Base-by-base conservation (phyloP, 495 filamentous ascomycete species). In the Aspergillus kassunensis region DNA sequence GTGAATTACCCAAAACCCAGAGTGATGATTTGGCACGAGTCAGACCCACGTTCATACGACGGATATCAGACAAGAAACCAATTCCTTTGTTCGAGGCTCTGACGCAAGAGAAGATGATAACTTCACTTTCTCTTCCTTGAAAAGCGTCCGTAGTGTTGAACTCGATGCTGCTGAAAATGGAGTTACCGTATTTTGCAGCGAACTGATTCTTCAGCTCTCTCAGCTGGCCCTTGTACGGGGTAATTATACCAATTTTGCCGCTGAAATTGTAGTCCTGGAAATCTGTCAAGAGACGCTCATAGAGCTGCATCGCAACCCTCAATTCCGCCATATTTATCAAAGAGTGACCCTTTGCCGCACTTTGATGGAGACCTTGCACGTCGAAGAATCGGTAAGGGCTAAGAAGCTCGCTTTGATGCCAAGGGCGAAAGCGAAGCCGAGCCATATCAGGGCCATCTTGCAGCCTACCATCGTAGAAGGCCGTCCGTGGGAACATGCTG, bases 101-200 rank as follows among this genome's bases (percentile, higher is more conserved):
- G 27, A 98, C 93, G 66, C 93, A 98, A 43, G 95, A 97, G 73
- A 98, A 98, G 51, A 98, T 97, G 62, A 98, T 97, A 54, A 98
- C 84, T 67, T 98, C 93, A 63, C 89, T 90, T 70, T 98, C 93
- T 42, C 93, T 83, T 56, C 93, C 93, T 63, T 98, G 93, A 69
- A 96, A 98, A 13, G 93, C 93, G 69, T 98, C 93, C 1, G 95
- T 97, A 4, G 93, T 98, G 62, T 98, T 98, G 76, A 97, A 97
- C 53, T 98, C 93, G 44, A 98, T 82, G 31, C 74, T 80, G 27
- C 85, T 83, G 18, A 86, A 77, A 54, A 98, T 91, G 9, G 63
- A 65, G 0, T 87, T 79, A 12, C 93, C 92, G 62, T 86, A 96
- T 33, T 72, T 73, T 9, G 76, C 67, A 2, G 75, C 67, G 61